A percentile compares a stretch with the other conserved stretches of the same genome.
Evolutionary conservation across 306 rosid species (phyloP).

Genomic region (Dryas alaskensis): DNA sequence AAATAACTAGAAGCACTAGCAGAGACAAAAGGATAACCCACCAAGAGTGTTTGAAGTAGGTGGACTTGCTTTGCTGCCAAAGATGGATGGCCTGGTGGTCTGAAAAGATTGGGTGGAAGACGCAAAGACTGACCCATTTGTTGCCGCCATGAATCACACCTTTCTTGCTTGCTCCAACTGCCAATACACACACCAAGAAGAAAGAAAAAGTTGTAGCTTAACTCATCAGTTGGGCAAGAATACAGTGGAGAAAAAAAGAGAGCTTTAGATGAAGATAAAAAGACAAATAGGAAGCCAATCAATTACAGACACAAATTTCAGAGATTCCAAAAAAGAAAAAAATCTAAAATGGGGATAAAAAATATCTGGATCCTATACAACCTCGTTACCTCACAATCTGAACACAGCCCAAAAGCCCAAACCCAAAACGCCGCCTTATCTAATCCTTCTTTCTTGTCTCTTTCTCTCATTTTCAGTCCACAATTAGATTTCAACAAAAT

Average conservation of each 20-base stretch:
- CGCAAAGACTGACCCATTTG: conserved; percentile 51
- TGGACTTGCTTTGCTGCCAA: conserved; percentile 24
- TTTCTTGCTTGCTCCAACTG: conserved; percentile 20
- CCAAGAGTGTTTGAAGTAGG: conserved; percentile 42
- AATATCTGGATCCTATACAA: conserved; percentile 38
- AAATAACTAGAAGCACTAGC: background rate
- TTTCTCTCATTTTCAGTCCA: conserved; percentile 14
- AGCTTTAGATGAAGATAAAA: background rate
- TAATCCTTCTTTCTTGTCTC: background rate
- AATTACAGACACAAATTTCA: conserved; percentile 24
- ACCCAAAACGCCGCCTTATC: conserved; percentile 47
- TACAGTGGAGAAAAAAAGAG: background rate
- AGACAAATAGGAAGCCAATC: conserved; percentile 16
- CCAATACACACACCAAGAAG: conserved; percentile 3
- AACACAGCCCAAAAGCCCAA: conserved; percentile 19
- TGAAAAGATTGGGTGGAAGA: conserved; percentile 50
- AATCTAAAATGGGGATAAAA: conserved; percentile 18
- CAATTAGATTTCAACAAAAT: conserved; percentile 14
- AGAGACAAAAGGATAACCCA: conserved; percentile 25
- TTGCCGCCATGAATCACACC: conserved; percentile 56
- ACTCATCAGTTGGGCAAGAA: background rate
- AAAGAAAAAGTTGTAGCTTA: background rate
- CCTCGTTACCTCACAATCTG: background rate
- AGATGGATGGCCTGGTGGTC: conserved; percentile 25
- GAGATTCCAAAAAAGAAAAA: conserved; percentile 25